A percentile compares a stretch with the other conserved stretches of the same genome.
phyloP scores from a whole-genome alignment of 2,329 filamentous ascomycete genomes.

The Fusarium aywerte region DNA sequence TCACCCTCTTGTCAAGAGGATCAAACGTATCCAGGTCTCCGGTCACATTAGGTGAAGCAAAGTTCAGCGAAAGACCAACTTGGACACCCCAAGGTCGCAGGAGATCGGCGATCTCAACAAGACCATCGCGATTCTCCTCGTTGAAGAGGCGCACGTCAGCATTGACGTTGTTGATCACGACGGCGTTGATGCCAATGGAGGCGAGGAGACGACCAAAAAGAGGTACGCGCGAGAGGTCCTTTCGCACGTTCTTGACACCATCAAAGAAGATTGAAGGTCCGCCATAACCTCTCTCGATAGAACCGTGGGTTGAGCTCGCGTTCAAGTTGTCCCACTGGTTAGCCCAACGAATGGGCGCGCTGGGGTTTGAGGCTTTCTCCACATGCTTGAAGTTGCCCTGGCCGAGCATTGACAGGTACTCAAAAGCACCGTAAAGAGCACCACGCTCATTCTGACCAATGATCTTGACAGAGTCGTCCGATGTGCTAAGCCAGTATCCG shows the following conservation, averaged over 20 bases:
- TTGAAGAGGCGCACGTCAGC: constrained; percentile 69
- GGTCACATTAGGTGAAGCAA: constrained; percentile 69
- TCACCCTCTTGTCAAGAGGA: constrained; percentile 68
- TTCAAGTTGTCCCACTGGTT: constrained; percentile 79
- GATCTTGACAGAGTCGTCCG: constrained; percentile 62
- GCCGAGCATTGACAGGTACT: constrained; percentile 73
- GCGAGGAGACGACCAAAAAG: constrained; percentile 74
- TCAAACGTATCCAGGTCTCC: constrained; percentile 71
- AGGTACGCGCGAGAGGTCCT: constrained; percentile 67
- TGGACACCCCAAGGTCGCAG: constrained; percentile 75
- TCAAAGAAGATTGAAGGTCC: constrained; percentile 75
- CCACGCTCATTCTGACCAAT: constrained; percentile 74
- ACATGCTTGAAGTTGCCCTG: constrained; percentile 62
- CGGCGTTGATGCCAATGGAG: constrained; percentile 73
- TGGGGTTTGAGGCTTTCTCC: constrained; percentile 64
- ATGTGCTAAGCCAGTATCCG: constrained; percentile 69
- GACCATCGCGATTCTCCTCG: constrained; percentile 66
- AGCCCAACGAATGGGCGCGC: constrained; percentile 72
- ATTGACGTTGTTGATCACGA: constrained; percentile 79
- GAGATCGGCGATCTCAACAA: constrained; percentile 70
- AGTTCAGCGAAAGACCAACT: constrained; percentile 74
- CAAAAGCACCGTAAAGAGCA: constrained; percentile 74
- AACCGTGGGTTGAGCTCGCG: constrained; percentile 58
- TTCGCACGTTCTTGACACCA: constrained; percentile 61
- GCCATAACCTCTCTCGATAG: constrained; percentile 74